These are phyloP conservation scores for Raphidocelis subcapitata DNA, from an alignment of 139 green algal genomes.

Conservation along the genomic window DNA sequence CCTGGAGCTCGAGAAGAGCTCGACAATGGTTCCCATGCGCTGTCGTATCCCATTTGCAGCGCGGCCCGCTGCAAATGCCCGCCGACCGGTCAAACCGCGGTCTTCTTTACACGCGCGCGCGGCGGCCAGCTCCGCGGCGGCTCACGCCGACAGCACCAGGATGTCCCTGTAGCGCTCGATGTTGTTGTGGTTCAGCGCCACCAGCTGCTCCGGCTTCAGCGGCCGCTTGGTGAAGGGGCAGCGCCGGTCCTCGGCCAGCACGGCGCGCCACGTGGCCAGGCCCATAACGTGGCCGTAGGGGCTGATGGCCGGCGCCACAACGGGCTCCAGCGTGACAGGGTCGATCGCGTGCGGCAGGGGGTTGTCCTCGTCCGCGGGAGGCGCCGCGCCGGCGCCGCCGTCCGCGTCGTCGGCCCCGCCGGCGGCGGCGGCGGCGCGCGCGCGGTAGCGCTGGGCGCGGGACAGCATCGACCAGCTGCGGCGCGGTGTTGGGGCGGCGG, in stretches of 20 bases:
- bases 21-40: no score
- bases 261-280: slow-evolving; percentile 86
- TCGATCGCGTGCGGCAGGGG: slow-evolving; percentile 50
- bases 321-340: slow-evolving; percentile 81
- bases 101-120: no score
- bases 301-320: slow-evolving; percentile 77
- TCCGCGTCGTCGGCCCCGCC: neutral
- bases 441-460: neutral
- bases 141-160: slow-evolving; percentile 11
- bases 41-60: no score
- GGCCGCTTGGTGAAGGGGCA: slow-evolving; percentile 93
- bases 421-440: neutral
- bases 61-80: no score
- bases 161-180: slow-evolving; percentile 58
- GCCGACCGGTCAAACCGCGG: no score
- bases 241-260: slow-evolving; percentile 66
- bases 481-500: no score
- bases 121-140: no score
- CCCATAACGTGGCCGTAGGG: slow-evolving; percentile 90
- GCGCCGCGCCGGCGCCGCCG: no score
- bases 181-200: slow-evolving; percentile 72
- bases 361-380: neutral
- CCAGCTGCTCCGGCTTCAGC: slow-evolving; percentile 71
- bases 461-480: neutral
- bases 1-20: no score